Conservation (phyloP, 1,284 basidiomycete genomes). For the Naganishia liquefaciens region DNA sequence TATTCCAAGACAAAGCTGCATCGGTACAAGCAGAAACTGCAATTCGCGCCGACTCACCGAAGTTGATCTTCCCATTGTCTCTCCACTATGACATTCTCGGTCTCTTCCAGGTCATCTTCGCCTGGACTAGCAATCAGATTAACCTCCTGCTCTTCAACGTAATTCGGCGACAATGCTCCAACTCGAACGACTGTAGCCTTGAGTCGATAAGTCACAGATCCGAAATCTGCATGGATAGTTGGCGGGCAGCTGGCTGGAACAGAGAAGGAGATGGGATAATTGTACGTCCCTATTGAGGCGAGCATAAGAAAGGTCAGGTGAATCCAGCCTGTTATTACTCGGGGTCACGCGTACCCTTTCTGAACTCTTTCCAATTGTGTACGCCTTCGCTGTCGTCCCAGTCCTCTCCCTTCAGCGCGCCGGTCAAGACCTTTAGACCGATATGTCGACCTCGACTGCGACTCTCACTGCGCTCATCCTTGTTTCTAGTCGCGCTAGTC, state of each 20-base stretch:
- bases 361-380: conserved; percentile 82
- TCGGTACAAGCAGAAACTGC: neutral
- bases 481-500: conserved; percentile 12
- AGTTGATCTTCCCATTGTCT: conserved; percentile 90
- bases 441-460: conserved; percentile 50
- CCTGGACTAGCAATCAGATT: conserved; percentile 73
- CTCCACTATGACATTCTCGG: conserved; percentile 80
- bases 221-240: conserved; percentile 74
- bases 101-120: conserved; percentile 76
- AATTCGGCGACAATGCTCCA: conserved; percentile 74
- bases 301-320: too few species aligned
- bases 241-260: conserved; percentile 81
- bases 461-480: conserved; percentile 45
- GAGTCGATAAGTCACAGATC: conserved; percentile 75
- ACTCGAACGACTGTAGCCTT: conserved; percentile 81
- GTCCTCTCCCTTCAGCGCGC: conserved; percentile 56
- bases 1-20: neutral
- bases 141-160: conserved; percentile 72
- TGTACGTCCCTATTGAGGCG: conserved; percentile 71
- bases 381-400: conserved; percentile 55
- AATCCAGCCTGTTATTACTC: neutral
- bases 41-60: conserved; percentile 60
- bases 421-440: conserved; percentile 53
- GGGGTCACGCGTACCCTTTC: conserved; percentile 64
- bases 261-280: conserved; percentile 87